phyloP scores from a whole-genome alignment of 2,329 filamentous ascomycete genomes.

The Colletotrichum tamarilloi region DNA sequence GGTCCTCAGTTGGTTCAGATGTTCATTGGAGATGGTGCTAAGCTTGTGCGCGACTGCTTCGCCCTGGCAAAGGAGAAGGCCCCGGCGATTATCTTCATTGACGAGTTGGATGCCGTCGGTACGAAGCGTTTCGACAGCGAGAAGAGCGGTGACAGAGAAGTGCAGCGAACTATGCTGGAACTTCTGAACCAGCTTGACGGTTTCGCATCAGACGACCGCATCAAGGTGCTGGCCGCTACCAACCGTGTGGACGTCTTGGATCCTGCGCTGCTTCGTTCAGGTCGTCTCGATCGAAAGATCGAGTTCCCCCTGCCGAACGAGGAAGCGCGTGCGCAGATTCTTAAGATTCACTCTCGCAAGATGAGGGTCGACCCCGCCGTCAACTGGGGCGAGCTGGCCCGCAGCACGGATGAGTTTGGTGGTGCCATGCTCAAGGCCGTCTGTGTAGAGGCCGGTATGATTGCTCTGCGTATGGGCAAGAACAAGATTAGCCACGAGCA shows the following conservation, averaged over 20 bases:
- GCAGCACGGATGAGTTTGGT: constrained; percentile 98
- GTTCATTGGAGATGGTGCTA: constrained; percentile 99
- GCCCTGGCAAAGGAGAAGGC: constrained; percentile 98
- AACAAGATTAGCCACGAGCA: constrained; percentile 98
- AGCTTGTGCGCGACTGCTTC: constrained; percentile 97
- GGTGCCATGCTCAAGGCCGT: constrained; percentile 98
- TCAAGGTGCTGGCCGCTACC: constrained; percentile 95
- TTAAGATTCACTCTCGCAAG: constrained; percentile 97
- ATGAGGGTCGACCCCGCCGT: constrained; percentile 95
- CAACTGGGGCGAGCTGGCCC: constrained; percentile 95
- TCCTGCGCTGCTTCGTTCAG: constrained; percentile 89
- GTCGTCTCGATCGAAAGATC: constrained; percentile 95
- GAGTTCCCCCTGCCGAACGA: constrained; percentile 99
- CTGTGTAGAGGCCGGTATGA: constrained; percentile 99
- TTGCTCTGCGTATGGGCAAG: constrained; percentile 92
- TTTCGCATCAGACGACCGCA: constrained; percentile 95
- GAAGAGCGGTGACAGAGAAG: constrained; percentile 97
- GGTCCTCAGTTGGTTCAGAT: constrained; percentile 98
- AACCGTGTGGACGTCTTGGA: constrained; percentile 96
- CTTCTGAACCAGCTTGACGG: constrained; percentile 98
- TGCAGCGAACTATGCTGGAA: constrained; percentile 98
- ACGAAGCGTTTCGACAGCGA: constrained; percentile 99
- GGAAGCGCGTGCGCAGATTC: constrained; percentile 94
- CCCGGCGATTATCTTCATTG: constrained; percentile 99
- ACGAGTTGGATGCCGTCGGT: constrained; percentile 97